A percentile compares a stretch with the other conserved stretches of the same genome.
These are phyloP conservation scores for Phalaenopsis aphrodite DNA, from an alignment of 106 monocot species.

Conservation along the genomic window DNA sequence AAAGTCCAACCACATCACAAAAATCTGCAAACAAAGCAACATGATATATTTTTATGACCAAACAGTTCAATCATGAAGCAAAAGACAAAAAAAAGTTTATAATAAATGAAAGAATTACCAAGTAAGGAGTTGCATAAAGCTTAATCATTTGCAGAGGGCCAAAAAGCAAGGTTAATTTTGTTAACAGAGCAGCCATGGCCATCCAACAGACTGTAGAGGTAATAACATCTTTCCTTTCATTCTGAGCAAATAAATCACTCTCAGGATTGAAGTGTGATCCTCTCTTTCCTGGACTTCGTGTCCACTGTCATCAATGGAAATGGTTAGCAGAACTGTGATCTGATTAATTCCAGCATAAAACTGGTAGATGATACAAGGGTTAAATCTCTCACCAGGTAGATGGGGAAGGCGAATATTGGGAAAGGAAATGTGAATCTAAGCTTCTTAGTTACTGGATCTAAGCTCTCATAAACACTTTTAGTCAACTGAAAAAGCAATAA, in stretches of 20 bases:
- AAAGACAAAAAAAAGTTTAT: too few relatives aligned
- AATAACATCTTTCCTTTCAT: conserved; percentile 56
- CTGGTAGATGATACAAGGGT: too few relatives aligned
- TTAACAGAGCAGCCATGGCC: conserved; percentile 41
- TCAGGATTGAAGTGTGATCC: conserved; percentile 68
- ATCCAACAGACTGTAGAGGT: conserved; percentile 63
- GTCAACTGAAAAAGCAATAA: conserved; percentile 31
- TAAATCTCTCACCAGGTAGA: conserved; percentile 51
- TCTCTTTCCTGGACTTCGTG: conserved; percentile 63
- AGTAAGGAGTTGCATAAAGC: conserved; percentile 54
- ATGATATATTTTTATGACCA: background rate
- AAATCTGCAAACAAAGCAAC: conserved; percentile 32
- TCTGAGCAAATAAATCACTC: conserved; percentile 55
- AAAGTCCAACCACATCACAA: conserved; percentile 79
- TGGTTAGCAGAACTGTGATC: background rate
- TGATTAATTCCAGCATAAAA: background rate
- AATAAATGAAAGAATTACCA: conserved; percentile 15
- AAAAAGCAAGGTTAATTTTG: conserved; percentile 26
- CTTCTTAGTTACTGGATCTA: conserved; percentile 35
- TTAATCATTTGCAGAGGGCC: conserved; percentile 55
- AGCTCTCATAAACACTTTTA: conserved; percentile 40
- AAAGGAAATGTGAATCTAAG: conserved; percentile 64
- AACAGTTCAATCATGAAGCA: background rate
- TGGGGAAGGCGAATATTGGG: conserved; percentile 65
- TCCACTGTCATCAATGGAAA: conserved; percentile 21